phyloP scores from a whole-genome alignment of 257 asterid species.

The Verbena officinalis region DNA sequence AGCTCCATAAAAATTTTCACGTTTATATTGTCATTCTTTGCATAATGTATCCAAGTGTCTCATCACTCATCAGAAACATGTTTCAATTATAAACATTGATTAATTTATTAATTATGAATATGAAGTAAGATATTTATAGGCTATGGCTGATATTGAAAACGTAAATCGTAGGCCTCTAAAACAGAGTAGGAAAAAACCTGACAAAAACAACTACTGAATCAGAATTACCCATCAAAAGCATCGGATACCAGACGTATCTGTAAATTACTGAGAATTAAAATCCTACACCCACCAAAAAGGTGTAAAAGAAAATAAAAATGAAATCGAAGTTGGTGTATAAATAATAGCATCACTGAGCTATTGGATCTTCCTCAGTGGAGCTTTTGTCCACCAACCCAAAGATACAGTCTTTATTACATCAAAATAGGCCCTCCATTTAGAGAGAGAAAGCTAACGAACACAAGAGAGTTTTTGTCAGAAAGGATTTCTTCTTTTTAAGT shows the following conservation, averaged over 20 bases:
- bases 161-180: no score
- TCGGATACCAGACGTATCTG: slow-evolving; percentile 39
- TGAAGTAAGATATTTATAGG: no score
- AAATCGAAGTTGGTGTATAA: slow-evolving; percentile 30
- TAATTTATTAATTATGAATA: no score
- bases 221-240: slow-evolving; percentile 36
- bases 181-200: background rate
- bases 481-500: no score
- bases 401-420: slow-evolving; percentile 32
- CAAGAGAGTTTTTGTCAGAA: background rate
- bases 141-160: no score
- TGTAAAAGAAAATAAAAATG: background rate
- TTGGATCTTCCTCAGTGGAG: slow-evolving; percentile 49
- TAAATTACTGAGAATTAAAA: slow-evolving; percentile 22
- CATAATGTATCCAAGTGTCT: no score
- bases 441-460: background rate
- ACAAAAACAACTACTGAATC: slow-evolving; percentile 28
- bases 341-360: slow-evolving; percentile 41
- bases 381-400: slow-evolving; percentile 47
- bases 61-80: no score
- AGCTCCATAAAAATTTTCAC: no score
- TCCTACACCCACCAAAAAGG: slow-evolving; percentile 1
- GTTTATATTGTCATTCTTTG: no score
- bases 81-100: no score
- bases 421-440: background rate